Conservation (phyloP, 2,329 filamentous ascomycete genomes). For the Graphilbum sp. region DNA sequence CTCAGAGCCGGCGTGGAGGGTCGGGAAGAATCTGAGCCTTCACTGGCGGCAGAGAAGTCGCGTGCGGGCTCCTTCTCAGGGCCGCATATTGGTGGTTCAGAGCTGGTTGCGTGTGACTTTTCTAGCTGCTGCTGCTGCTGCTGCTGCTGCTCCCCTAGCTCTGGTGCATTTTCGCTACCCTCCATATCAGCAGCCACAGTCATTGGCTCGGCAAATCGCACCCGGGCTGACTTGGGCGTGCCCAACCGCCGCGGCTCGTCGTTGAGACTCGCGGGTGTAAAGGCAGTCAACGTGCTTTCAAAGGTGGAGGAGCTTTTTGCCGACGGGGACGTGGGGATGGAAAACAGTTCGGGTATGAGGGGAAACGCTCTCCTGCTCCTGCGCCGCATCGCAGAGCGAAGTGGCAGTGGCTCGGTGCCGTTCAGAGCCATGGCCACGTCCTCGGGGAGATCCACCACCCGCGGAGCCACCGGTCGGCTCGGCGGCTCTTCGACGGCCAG, state of each 20-base stretch:
- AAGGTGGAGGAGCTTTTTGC: no score
- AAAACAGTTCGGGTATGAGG: background rate
- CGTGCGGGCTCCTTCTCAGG: no score
- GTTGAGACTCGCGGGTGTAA: no score
- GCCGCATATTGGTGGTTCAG: no score
- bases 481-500: background rate
- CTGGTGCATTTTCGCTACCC: no score
- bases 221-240: conserved; percentile 1
- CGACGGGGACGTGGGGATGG: background rate
- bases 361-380: background rate
- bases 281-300: no score
- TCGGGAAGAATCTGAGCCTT: conserved; percentile 1
- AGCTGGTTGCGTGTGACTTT: no score
- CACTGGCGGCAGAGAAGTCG: no score
- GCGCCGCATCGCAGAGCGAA: background rate
- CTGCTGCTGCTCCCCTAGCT: no score
- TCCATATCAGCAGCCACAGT: no score
- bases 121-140: no score
- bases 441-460: conserved; percentile 8
- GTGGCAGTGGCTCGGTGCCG: background rate
- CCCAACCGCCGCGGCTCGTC: no score
- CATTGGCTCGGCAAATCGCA: conserved; percentile 1
- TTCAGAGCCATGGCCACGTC: conserved; percentile 1
- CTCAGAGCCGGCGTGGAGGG: conserved; percentile 18
- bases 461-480: background rate